Evolutionary conservation across 2,329 filamentous ascomycete genomes (phyloP), one percentile per base, ranked within the genome.

Genomic region (Fusarium camptoceras): DNA sequence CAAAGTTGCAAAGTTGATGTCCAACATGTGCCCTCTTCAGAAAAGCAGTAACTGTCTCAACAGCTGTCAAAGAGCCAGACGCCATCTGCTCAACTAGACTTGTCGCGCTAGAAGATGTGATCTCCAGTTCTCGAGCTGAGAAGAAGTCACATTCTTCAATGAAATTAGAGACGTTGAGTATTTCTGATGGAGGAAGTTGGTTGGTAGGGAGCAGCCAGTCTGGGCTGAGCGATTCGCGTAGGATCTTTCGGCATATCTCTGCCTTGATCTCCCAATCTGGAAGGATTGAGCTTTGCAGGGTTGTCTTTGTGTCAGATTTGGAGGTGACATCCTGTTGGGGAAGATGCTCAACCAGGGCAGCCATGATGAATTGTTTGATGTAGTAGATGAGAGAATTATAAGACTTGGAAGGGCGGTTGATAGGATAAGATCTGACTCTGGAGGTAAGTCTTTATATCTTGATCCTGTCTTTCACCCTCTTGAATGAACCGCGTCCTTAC

Each of bases 1-100:
- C 39, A 42, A 22, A 42, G 20, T 42, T 42, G 39, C n/a, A 22
- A 20, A 42, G 39, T 42, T 42, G 39, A 24, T 42, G 39, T 24
- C 39, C 39, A 42, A 42, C 20, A 8, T 42, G 39, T 9, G 39
- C 20, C 16, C 39, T 42, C 7, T 42, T 42, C 8, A 42, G 14
- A 42, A 42, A 42, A 15, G 39, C 20, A 8, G 39, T 24, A 6
- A 42, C 20, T 6, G 39, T 42, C 20, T 42, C 39, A 16, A 42
- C 39, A 24, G 39, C 39, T 8, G 39, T 42, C 20, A 42, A 22
- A 16, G 39, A 42, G 39, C 39, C 39, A 42, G 39, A 42, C 12
- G 39, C 39, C 39, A 42, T 42, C 22, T 42, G 39, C 39, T 42
- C 4, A 20, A 42, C 39, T 15, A 42, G 39, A 22, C 15, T 42